These are phyloP conservation scores for Lachnellula subtilissima DNA, from an alignment of 2,329 filamentous ascomycete species.

Conservation along the genomic window DNA sequence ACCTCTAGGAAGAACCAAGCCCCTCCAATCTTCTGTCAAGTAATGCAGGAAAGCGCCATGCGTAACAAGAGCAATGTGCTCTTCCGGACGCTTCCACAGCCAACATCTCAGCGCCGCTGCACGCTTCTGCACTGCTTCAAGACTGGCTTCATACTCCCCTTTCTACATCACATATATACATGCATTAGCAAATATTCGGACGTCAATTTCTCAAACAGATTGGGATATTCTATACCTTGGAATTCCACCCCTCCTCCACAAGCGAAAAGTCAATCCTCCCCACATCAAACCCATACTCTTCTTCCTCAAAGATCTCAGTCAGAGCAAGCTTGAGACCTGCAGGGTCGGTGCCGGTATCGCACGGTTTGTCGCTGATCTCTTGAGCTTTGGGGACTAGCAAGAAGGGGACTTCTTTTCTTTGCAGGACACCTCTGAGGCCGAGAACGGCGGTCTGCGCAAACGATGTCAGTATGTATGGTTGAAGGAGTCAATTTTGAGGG, in stretches of 20 bases:
- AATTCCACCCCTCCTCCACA: slow-evolving; percentile 16
- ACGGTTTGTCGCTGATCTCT: slow-evolving; percentile 17
- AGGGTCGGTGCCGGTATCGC: slow-evolving; percentile 13
- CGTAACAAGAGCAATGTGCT: slow-evolving; percentile 14
- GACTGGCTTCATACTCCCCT: slow-evolving; percentile 13
- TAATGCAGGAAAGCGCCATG: slow-evolving; percentile 19
- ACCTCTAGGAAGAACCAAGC: slow-evolving; percentile 8
- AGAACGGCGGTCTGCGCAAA: slow-evolving; percentile 54
- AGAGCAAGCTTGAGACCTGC: slow-evolving; percentile 4
- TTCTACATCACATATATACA: slow-evolving; percentile 1
- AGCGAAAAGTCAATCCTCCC: slow-evolving; percentile 13
- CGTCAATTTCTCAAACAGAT: not conserved
- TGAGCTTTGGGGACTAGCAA: slow-evolving; percentile 15
- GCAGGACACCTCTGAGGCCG: slow-evolving; percentile 44
- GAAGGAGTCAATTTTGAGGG: too few species aligned
- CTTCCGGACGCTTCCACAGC: slow-evolving; percentile 15
- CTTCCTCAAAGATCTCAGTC: slow-evolving; percentile 5
- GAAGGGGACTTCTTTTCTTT: slow-evolving; percentile 8
- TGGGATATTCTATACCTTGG: slow-evolving; percentile 9
- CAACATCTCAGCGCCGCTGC: slow-evolving; percentile 13
- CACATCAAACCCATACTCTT: slow-evolving; percentile 8
- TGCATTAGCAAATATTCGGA: not conserved
- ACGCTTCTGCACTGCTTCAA: slow-evolving; percentile 8
- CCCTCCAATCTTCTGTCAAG: slow-evolving; percentile 16
- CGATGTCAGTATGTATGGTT: too few species aligned